Conservation (phyloP, 139 green algal genomes). For the Haematococcus lacustris region DNA sequence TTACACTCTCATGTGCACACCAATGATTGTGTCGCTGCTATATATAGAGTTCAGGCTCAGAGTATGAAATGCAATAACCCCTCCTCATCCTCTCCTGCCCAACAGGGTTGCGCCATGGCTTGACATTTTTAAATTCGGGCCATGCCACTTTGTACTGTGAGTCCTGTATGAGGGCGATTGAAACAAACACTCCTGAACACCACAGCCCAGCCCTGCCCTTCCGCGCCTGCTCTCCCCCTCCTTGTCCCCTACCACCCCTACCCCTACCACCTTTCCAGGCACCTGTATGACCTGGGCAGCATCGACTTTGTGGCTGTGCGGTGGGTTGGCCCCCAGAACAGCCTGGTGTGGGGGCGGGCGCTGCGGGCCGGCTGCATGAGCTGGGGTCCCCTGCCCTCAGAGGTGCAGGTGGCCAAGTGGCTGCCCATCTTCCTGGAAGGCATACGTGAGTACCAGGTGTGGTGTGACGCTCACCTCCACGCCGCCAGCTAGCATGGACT, state of each 20-base stretch:
- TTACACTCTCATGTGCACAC: too few relatives aligned
- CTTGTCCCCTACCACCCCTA: too few relatives aligned
- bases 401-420: conserved; percentile 24
- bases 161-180: neutral
- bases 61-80: neutral
- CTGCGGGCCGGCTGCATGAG: neutral
- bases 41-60: neutral
- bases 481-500: too few relatives aligned
- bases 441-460: conserved; percentile 27
- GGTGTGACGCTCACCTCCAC: too few relatives aligned
- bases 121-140: neutral
- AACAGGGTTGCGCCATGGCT: neutral
- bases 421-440: conserved; percentile 39
- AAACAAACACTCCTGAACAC: neutral
- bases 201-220: neutral
- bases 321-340: conserved; percentile 3
- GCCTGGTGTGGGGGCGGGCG: conserved; percentile 2
- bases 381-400: conserved; percentile 1
- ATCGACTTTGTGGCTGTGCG: conserved; percentile 32
- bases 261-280: too few relatives aligned
- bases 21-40: too few relatives aligned
- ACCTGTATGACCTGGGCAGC: conserved; percentile 35
- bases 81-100: neutral
- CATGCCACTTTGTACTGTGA: neutral
- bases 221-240: too few relatives aligned